Evolutionary conservation across 148 eudicot genomes (phyloP).

Genomic region (Selenicereus undatus): DNA sequence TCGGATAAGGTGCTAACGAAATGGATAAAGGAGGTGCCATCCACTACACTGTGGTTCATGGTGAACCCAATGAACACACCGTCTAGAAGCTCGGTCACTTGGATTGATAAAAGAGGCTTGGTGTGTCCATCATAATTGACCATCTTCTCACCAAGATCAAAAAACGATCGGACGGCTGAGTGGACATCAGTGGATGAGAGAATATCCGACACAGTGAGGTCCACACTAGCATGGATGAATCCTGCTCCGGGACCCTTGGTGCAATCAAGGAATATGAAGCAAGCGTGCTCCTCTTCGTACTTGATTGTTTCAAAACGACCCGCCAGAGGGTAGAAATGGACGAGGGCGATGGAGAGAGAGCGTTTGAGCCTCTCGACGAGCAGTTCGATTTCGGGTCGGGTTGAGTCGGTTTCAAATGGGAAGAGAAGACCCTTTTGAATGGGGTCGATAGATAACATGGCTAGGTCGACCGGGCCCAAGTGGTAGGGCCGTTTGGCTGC

Average conservation of each 20-base stretch:
- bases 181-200: conserved; percentile 24
- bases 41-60: conserved; percentile 21
- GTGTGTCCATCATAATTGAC: conserved; percentile 40
- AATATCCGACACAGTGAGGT: conserved; percentile 22
- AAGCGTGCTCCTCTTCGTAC: not conserved
- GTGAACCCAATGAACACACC: conserved; percentile 27
- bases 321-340: conserved; percentile 12
- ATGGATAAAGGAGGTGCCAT: conserved; percentile 22
- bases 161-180: conserved; percentile 22
- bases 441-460: too few relatives aligned
- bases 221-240: conserved; percentile 33
- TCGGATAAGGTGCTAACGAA: conserved; percentile 21
- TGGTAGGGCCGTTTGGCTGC: too few relatives aligned
- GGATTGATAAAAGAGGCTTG: conserved; percentile 35
- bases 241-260: conserved; percentile 39
- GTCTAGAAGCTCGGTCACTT: conserved; percentile 18
- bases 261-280: conserved; percentile 19
- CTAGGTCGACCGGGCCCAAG: too few relatives aligned
- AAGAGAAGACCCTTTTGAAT: too few relatives aligned
- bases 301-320: not conserved
- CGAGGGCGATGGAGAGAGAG: not conserved
- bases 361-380: too few relatives aligned
- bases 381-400: too few relatives aligned
- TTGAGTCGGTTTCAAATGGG: too few relatives aligned
- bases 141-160: conserved; percentile 15